phyloP scores from a whole-genome alignment of 2,329 filamentous ascomycete species.

The Colletotrichum noveboracense region DNA sequence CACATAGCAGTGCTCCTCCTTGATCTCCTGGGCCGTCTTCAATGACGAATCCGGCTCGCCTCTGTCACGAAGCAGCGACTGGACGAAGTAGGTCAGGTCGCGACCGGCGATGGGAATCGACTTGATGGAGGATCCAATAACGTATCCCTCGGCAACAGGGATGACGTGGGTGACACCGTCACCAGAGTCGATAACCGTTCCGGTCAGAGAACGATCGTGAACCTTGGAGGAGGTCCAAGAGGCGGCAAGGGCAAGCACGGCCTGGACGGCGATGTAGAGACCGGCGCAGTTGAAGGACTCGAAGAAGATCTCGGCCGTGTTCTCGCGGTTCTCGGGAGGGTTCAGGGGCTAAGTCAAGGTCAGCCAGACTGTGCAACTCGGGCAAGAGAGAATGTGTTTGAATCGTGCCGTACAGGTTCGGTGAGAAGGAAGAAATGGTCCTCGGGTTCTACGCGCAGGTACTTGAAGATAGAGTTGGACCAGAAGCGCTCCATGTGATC shows the following conservation, averaged over 20 bases:
- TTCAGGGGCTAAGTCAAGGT: constrained; percentile 76
- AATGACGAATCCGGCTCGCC: constrained; percentile 96
- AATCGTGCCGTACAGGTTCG: constrained; percentile 74
- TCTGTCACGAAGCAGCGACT: constrained; percentile 92
- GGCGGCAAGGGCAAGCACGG: constrained; percentile 92
- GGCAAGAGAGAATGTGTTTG: background rate
- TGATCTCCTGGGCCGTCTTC: constrained; percentile 97
- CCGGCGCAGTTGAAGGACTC: constrained; percentile 99
- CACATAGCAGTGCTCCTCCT: constrained; percentile 98
- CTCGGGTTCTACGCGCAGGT: constrained; percentile 95
- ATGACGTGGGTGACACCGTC: constrained; percentile 99
- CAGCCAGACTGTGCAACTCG: background rate
- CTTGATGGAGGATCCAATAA: constrained; percentile 99
- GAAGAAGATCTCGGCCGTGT: constrained; percentile 99
- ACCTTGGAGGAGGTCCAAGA: constrained; percentile 99
- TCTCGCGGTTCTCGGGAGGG: constrained; percentile 97
- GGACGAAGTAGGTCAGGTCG: constrained; percentile 99
- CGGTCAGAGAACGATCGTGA: constrained; percentile 91
- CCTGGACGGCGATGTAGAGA: constrained; percentile 98
- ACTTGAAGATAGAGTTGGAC: constrained; percentile 99
- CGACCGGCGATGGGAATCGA: constrained; percentile 97
- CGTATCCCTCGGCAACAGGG: constrained; percentile 96
- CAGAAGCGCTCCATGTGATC: constrained; percentile 99
- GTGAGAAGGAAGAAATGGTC: constrained; percentile 99
- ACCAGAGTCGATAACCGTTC: constrained; percentile 97